Evolutionary conservation across 441 rosid genomes (phyloP), one percentile per base, ranked within the genome.

Genomic region (Jatropha multifida): DNA sequence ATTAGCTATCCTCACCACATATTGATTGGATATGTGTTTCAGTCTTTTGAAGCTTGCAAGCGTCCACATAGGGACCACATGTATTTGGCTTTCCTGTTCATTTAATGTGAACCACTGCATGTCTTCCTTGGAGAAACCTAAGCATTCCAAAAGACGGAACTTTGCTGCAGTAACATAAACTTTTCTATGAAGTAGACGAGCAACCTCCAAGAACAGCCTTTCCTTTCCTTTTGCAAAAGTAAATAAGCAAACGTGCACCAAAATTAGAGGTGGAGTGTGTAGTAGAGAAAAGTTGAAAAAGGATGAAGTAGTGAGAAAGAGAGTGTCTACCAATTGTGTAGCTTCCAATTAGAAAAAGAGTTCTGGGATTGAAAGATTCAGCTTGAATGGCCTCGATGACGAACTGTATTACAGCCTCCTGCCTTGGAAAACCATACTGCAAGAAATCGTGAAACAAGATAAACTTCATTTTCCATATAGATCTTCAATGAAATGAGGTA

Each of bases 381-480:
- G 97, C 99, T 88, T 95, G 97, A 81, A 93, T 95, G 75, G 97
- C 89, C 84, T 95, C 99, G 55, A 93, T 78, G 73, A 95, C 99
- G 74, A 95, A 95, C 79, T 95, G 98, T 80, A 92, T 86, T 17
- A 93, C 97, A 40, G 89, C 90, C 76, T 93, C 99, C 81, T 95
- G 97, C 85, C 88, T 92, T 52, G 99, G 99, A 79, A 95, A 93
- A 87, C 93, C 99, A 76, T 95, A 89, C 98, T 94, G 87, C 82
- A 82, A 76, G 65, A 78, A 71, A 70, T 65, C 68, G 75, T 59
- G 72, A 26, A 23, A 76, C 51, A 40, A 74, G 61, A 74, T 44
- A 38, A 52, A 72, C 40, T 49, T 66, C 51, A 70, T 38, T 55
- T 58, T 40, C 32, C 5, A 66, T 8, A 27, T 41, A 54, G 27